A percentile compares a stretch with the other conserved stretches of the same genome.
Conservation (phyloP, 2,329 filamentous ascomycete species). For the Colletotrichum karsti region DNA sequence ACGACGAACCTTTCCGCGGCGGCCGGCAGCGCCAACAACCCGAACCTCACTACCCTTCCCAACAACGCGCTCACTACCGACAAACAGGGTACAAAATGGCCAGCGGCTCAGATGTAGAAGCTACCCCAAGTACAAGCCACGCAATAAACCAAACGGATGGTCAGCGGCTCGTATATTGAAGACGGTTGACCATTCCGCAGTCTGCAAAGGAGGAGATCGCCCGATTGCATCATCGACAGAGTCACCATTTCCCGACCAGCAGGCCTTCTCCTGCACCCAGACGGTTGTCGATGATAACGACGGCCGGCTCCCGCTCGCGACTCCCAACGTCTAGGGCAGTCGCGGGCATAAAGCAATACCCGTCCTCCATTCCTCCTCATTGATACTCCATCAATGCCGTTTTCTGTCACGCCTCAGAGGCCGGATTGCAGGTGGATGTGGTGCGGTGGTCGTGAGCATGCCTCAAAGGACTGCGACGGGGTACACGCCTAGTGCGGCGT, state of each 20-base stretch:
- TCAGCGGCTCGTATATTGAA: too few relatives aligned
- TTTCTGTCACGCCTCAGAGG: neutral
- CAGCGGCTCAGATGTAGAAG: too few relatives aligned
- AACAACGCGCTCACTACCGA: neutral
- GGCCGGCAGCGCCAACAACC: neutral
- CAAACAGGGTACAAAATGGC: neutral
- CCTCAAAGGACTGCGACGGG: neutral
- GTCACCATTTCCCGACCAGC: neutral
- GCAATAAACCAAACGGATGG: too few relatives aligned
- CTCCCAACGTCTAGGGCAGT: neutral
- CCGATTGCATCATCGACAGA: neutral
- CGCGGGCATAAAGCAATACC: neutral
- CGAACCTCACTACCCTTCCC: neutral
- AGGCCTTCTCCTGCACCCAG: neutral
- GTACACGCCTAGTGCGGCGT: neutral
- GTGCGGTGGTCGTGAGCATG: neutral
- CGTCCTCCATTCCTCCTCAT: neutral
- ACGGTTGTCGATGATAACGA: neutral
- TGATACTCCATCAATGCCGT: neutral
- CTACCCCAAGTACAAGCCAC: too few relatives aligned
- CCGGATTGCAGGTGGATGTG: neutral
- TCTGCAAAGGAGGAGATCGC: neutral
- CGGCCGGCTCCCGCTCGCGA: neutral
- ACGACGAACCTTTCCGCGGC: neutral
- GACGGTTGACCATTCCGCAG: neutral